Percentiles rank a stretch among this genome's conserved stretches.
Conservation (phyloP, 345 rosid species). For the Gossypium anomalum region DNA sequence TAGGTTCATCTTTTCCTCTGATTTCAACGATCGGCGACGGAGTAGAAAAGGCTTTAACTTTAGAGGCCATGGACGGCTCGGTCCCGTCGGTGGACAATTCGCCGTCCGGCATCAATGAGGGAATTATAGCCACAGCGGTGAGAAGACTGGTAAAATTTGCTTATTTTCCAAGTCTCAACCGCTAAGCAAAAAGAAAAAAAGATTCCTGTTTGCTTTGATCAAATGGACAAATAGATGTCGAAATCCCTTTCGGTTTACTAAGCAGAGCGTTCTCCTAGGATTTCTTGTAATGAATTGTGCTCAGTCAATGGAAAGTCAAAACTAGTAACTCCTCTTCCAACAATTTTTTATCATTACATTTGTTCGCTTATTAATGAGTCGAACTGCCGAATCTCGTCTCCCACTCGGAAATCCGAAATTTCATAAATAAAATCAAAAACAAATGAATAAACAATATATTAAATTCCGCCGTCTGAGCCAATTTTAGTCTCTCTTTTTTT, state of each 20-base stretch:
- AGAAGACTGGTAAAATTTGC: background rate
- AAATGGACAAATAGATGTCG: background rate
- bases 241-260: background rate
- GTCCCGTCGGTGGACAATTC: background rate
- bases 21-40: background rate
- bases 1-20: background rate
- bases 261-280: background rate
- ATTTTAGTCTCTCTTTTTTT: too few species aligned
- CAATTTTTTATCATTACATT: too few species aligned
- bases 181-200: background rate
- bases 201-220: background rate
- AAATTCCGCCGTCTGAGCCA: too few species aligned
- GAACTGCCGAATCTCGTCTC: too few species aligned
- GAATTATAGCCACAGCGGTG: background rate
- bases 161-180: background rate
- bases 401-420: too few species aligned
- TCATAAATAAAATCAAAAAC: too few species aligned
- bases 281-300: too few species aligned
- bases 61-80: background rate
- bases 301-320: background rate
- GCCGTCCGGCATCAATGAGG: slow-evolving; percentile 5
- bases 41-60: background rate
- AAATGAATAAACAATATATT: too few species aligned
- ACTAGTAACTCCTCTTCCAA: background rate
- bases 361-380: too few species aligned